phyloP scores from a whole-genome alignment of 306 rosid genomes.

The Castanopsis chinensis region DNA sequence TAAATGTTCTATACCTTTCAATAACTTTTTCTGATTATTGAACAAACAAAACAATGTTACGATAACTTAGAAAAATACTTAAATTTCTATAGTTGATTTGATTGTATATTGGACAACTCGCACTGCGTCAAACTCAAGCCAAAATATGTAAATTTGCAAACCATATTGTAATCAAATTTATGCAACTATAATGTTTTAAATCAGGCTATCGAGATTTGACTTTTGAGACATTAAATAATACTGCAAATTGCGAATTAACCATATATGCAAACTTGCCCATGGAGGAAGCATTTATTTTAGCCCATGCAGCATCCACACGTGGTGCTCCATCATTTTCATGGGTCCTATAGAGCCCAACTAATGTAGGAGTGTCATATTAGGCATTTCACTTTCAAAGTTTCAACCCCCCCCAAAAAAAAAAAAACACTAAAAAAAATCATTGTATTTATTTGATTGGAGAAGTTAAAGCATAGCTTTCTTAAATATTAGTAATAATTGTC shows the following conservation, averaged over 20 bases:
- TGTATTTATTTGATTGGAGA: neutral
- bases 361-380: neutral
- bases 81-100: no score
- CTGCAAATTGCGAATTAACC: conserved; percentile 21
- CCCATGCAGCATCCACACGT: conserved; percentile 8
- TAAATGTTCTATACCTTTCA: no score
- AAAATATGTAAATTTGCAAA: no score
- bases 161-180: no score
- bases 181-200: no score
- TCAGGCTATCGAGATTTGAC: neutral
- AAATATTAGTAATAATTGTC: no score
- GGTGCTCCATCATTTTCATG: conserved; percentile 33
- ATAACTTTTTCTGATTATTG: no score
- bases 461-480: neutral
- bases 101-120: no score
- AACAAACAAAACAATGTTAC: no score
- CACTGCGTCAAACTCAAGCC: no score
- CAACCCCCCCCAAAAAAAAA: neutral
- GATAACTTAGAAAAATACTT: no score
- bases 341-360: neutral
- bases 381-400: neutral
- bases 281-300: conserved; percentile 22
- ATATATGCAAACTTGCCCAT: conserved; percentile 23
- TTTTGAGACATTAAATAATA: neutral
- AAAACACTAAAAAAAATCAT: neutral